Base-by-base conservation (phyloP, 305 asterid genomes). In the Withania somnifera region DNA sequence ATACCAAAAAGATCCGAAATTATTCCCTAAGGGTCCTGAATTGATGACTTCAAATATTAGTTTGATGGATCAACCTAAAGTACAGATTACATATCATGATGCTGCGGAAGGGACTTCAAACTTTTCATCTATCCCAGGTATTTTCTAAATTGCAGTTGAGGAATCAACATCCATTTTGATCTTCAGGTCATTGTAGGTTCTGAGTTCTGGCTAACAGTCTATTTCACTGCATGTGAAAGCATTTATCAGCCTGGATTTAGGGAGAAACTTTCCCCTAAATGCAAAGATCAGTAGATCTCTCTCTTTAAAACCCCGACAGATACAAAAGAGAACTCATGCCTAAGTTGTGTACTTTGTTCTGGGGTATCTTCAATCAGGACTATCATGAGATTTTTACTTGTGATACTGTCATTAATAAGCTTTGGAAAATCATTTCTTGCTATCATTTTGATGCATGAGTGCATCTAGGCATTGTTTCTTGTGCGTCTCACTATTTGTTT, bases 21-120 rank as follows among this genome's bases (percentile, higher is more conserved):
- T 95, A 75, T 93, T 95, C 81, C 98, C 97, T 57, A 90, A 88
- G 54, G 94, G 94, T 87, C 90, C 91, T 9, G 85, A 88, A 83
- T 82, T 87, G 84, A 85, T 78, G 83, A 34, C 83, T 81, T 87
- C 87, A 32, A 91, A 90, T 82, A 83, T 83, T 11, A 81, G 66
- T 85, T 89, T 89, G 81, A 69, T 89, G 84, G 95, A 91, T 89
- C 94, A 89, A 81, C 98, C 99, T 81, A 95, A 85, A 90, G 47
- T 92, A 81, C 89, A 68, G 85, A 87, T 94, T 83, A 87, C 79
- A 34, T 92, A 89, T 85, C 97, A 93, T 85, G 89, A 87, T 32
- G 86, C 61, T 69, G 84, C 85, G 78, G 87, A 86, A 83, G 90
- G 69, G 81, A 60, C 80, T 69, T 88, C 84, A 67, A 80, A 88